phyloP scores from a whole-genome alignment of 2,329 filamentous ascomycete genomes.

The Diplocarpon mali region DNA sequence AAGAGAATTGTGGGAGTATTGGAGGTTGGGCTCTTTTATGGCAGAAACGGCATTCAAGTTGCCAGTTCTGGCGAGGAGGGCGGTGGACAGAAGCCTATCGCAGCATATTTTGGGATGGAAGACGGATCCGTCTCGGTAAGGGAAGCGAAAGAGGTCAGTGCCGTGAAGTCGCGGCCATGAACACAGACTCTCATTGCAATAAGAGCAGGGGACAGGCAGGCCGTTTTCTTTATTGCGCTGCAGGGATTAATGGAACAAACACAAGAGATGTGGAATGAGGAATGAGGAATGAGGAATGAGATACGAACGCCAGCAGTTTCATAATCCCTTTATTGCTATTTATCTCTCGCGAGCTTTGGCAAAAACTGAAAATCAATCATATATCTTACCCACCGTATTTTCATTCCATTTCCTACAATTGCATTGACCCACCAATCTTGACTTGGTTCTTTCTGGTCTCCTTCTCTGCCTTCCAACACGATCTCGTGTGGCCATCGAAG shows the following conservation, averaged over 20 bases:
- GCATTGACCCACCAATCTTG: no score
- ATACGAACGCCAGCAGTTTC: neutral
- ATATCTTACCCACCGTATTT: neutral
- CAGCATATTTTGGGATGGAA: conserved; percentile 89
- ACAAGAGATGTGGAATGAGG: neutral
- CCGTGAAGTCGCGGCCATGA: conserved; percentile 21
- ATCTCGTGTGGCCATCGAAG: no score
- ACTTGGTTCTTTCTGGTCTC: no score
- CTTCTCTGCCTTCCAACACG: no score
- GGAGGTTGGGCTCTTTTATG: conserved; percentile 85
- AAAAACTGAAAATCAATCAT: neutral
- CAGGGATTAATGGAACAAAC: neutral
- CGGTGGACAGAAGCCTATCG: conserved; percentile 81
- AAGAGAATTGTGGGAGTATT: conserved; percentile 78
- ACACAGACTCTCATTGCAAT: neutral
- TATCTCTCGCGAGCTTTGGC: neutral
- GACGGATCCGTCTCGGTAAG: conserved; percentile 56
- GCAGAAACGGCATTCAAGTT: conserved; percentile 63
- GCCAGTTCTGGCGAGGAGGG: conserved; percentile 45
- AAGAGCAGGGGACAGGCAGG: neutral
- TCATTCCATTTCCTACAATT: no score
- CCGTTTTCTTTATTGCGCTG: neutral
- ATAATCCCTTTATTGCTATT: neutral
- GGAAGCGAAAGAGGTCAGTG: conserved; percentile 28
- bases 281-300: neutral